A percentile compares a stretch with the other conserved stretches of the same genome.
phyloP scores from a whole-genome alignment of 805 yeast genomes.

The Candida tibetensis region DNA sequence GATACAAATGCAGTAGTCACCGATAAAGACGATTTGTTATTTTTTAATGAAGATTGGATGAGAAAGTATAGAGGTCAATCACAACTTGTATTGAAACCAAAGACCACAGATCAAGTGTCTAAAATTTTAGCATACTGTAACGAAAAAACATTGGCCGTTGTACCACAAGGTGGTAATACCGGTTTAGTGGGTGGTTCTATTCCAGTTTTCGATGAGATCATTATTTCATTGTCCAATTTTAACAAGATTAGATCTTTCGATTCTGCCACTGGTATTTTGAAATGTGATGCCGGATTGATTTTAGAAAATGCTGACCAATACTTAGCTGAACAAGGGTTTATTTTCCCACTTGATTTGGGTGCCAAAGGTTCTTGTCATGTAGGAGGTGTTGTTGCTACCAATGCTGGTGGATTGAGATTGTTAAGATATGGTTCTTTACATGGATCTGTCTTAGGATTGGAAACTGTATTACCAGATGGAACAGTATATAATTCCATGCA shows the following conservation, averaged over 20 bases:
- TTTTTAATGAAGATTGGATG: slow-evolving; percentile 92
- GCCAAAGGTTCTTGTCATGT: slow-evolving; percentile 97
- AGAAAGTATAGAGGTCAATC: slow-evolving; percentile 89
- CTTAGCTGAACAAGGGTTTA: slow-evolving; percentile 77
- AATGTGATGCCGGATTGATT: slow-evolving; percentile 88
- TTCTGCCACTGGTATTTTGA: slow-evolving; percentile 75
- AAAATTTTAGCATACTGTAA: slow-evolving; percentile 77
- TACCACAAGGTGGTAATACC: slow-evolving; percentile 97
- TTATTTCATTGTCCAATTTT: slow-evolving; percentile 65
- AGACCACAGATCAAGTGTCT: slow-evolving; percentile 72
- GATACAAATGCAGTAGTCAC: slow-evolving; percentile 48
- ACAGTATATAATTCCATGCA: slow-evolving; percentile 75
- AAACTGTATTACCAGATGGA: slow-evolving; percentile 91
- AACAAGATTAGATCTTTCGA: slow-evolving; percentile 84
- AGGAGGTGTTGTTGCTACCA: slow-evolving; percentile 93
- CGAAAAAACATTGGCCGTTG: slow-evolving; percentile 73
- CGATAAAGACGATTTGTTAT: slow-evolving; percentile 60
- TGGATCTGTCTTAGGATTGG: slow-evolving; percentile 87
- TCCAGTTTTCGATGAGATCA: slow-evolving; percentile 88
- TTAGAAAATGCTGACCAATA: slow-evolving; percentile 80
- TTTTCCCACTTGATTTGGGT: slow-evolving; percentile 91
- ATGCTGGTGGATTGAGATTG: slow-evolving; percentile 92
- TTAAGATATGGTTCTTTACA: slow-evolving; percentile 89
- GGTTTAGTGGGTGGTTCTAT: slow-evolving; percentile 94
- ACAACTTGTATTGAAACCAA: slow-evolving; percentile 76